phyloP scores from a whole-genome alignment of 2,329 filamentous ascomycete species.

The Beauveria caledonica region DNA sequence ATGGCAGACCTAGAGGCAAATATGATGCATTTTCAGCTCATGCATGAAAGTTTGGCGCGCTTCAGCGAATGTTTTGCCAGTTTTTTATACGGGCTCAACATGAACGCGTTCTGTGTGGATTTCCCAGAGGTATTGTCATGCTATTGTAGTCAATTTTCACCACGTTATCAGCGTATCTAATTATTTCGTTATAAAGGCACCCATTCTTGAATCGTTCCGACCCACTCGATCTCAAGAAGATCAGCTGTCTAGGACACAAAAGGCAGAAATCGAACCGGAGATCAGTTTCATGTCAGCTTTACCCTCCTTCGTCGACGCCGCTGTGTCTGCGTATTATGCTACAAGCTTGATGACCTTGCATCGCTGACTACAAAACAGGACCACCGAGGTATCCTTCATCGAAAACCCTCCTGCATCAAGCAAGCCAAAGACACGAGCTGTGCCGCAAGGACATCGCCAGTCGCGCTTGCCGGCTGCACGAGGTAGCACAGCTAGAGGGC shows the following conservation, averaged over 20 bases:
- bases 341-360: not conserved
- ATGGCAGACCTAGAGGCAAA: constrained; percentile 96
- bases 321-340: too few relatives aligned
- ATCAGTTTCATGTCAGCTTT: constrained; percentile 71
- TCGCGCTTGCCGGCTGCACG: constrained; percentile 42
- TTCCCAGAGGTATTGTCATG: constrained; percentile 70
- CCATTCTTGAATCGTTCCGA: constrained; percentile 74
- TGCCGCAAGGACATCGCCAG: constrained; percentile 33
- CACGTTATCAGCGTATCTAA: not conserved
- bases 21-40: constrained; percentile 92
- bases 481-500: constrained; percentile 27
- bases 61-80: constrained; percentile 95
- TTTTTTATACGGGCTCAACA: constrained; percentile 92
- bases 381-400: constrained; percentile 84
- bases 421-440: constrained; percentile 39
- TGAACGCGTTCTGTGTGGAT: constrained; percentile 98
- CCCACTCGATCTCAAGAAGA: constrained; percentile 52
- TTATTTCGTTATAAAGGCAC: constrained; percentile 46
- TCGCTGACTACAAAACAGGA: constrained; percentile 43
- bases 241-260: constrained; percentile 22
- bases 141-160: not conserved
- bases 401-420: constrained; percentile 64
- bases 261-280: constrained; percentile 47
- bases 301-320: not conserved
- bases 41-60: constrained; percentile 87